phyloP scores from a whole-genome alignment of 352 stramenopile genomes.

The Phytophthora tubulina region DNA sequence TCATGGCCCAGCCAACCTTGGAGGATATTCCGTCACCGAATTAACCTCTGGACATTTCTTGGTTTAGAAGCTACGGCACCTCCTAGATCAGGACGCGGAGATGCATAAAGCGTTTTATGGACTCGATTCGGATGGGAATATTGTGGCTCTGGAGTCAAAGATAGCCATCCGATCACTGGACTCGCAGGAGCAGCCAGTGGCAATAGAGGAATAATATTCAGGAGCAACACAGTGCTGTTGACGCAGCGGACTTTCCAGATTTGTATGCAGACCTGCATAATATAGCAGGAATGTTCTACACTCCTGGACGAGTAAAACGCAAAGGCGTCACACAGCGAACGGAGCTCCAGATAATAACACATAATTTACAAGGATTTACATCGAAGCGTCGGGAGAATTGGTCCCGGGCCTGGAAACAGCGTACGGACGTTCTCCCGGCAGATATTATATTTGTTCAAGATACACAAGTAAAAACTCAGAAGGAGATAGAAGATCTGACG shows the following conservation, averaged over 20 bases:
- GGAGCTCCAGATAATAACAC: conserved; percentile 2
- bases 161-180: neutral
- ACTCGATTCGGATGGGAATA: neutral
- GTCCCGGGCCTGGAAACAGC: conserved; percentile 6
- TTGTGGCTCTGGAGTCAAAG: neutral
- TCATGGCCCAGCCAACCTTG: no score
- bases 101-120: neutral
- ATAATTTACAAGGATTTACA: conserved; percentile 11
- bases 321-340: neutral
- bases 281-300: conserved; percentile 10
- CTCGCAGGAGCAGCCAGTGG: neutral
- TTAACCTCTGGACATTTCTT: no score
- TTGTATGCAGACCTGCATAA: conserved; percentile 15
- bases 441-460: conserved; percentile 25
- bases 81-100: neutral
- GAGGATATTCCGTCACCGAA: no score
- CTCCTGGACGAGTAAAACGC: neutral
- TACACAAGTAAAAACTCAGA: conserved; percentile 5
- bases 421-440: neutral
- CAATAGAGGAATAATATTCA: neutral
- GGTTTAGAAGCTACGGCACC: no score
- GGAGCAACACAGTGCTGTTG: neutral
- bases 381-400: conserved; percentile 1
- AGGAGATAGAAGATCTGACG: neutral
- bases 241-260: neutral